phyloP scores from a whole-genome alignment of 306 rosid genomes.

The Lagenaria siceraria region DNA sequence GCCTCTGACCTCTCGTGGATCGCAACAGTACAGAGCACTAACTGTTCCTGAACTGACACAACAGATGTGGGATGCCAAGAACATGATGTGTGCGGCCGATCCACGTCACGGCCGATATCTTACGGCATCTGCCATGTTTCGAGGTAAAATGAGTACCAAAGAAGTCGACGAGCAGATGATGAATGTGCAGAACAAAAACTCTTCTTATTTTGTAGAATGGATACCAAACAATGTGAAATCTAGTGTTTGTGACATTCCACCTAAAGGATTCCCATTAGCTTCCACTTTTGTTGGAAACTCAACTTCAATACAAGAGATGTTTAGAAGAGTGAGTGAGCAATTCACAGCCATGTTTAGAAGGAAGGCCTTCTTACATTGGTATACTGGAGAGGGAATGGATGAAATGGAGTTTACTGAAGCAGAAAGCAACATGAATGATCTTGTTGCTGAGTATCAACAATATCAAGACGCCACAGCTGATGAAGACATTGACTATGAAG shows the following conservation, averaged over 20 bases:
- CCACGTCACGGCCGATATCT: slow-evolving; percentile 18
- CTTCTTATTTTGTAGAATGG: slow-evolving; percentile 39
- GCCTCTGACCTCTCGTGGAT: slow-evolving; percentile 57
- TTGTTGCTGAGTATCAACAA: slow-evolving; percentile 68
- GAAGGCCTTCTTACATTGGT: slow-evolving; percentile 51
- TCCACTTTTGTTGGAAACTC: slow-evolving; percentile 71
- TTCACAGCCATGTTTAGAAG: slow-evolving; percentile 75
- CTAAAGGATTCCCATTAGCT: slow-evolving; percentile 47
- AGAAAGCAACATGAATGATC: slow-evolving; percentile 67
- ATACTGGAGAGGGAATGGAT: slow-evolving; percentile 9
- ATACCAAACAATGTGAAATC: slow-evolving; percentile 73
- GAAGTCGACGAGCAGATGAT: slow-evolving; percentile 9
- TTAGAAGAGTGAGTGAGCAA: slow-evolving; percentile 67
- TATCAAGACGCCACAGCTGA: slow-evolving; percentile 53
- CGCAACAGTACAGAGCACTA: slow-evolving; percentile 43
- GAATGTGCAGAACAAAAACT: slow-evolving; percentile 65
- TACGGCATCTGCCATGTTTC: slow-evolving; percentile 63
- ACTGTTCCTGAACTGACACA: slow-evolving; percentile 67
- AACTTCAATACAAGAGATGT: slow-evolving; percentile 71
- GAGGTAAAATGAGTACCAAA: slow-evolving; percentile 28
- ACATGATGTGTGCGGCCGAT: slow-evolving; percentile 7
- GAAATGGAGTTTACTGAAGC: slow-evolving; percentile 8
- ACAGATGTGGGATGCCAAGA: slow-evolving; percentile 37
- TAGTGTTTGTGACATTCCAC: slow-evolving; percentile 69
- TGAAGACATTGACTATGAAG: slow-evolving; percentile 32